A percentile compares a stretch with the other conserved stretches of the same genome.
Evolutionary conservation across 371 early-diverging fungal genomes (phyloP).

Genomic region (Mucor racemosus): DNA sequence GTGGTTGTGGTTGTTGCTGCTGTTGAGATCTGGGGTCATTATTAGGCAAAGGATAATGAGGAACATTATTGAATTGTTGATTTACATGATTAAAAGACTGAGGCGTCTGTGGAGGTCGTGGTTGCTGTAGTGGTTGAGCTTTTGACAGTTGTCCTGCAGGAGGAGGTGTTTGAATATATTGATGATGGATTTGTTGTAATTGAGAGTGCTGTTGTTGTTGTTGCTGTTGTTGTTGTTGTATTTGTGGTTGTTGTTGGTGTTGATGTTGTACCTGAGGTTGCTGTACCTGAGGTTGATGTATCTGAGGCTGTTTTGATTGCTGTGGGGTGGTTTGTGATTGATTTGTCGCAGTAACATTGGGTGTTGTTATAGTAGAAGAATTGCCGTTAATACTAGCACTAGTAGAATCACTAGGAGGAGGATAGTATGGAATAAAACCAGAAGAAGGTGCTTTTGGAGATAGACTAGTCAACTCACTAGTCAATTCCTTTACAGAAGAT

Average conservation of each 20-base stretch:
- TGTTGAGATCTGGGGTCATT: background rate
- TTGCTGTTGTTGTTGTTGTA: background rate
- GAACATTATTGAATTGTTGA: background rate
- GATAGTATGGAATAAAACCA: conserved; percentile 17
- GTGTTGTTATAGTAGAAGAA: background rate
- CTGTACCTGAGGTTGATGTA: conserved; percentile 3
- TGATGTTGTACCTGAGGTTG: conserved; percentile 2
- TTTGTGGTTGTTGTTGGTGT: background rate
- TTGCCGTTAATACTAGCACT: background rate
- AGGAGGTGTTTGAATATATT: conserved; percentile 11
- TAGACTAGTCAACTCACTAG: conserved; percentile 8
- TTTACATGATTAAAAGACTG: background rate
- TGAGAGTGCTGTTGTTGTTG: conserved; percentile 5
- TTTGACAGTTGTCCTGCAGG: background rate
- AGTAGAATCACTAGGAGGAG: conserved; percentile 10
- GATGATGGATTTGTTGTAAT: background rate
- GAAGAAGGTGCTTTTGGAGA: conserved; percentile 1
- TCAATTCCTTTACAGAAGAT: conserved; percentile 14
- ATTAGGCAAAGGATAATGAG: background rate
- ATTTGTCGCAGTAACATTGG: background rate
- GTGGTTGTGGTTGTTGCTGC: conserved; percentile 4
- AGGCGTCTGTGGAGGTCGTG: background rate
- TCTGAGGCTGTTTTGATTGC: conserved; percentile 4
- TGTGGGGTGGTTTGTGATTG: background rate
- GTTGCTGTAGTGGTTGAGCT: background rate